Evolutionary conservation across 441 rosid species (phyloP).

Genomic region (Macaranga tanarius): DNA sequence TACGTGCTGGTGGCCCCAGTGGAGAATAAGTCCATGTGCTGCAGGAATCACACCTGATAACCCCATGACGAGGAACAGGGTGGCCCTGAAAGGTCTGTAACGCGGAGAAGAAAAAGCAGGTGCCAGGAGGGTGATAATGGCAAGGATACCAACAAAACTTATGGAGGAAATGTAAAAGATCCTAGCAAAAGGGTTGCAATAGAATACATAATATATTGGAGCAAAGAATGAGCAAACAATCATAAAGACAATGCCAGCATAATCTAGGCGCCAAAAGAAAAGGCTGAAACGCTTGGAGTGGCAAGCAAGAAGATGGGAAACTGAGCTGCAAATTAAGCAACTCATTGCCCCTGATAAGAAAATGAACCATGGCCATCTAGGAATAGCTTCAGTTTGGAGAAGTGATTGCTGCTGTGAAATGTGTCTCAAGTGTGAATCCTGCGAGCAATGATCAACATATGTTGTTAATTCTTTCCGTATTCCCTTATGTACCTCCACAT

Average conservation of each 20-base stretch:
- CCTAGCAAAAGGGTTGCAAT: conserved; percentile 55
- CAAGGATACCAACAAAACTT: conserved; percentile 53
- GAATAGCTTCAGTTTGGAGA: conserved; percentile 35
- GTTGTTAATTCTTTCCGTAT: background rate
- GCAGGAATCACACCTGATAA: conserved; percentile 80
- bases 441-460: conserved; percentile 22
- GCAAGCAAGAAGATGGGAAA: conserved; percentile 91
- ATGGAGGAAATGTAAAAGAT: conserved; percentile 64
- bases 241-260: conserved; percentile 90
- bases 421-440: conserved; percentile 50
- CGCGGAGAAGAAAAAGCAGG: conserved; percentile 58
- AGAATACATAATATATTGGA: conserved; percentile 79
- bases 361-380: conserved; percentile 87
- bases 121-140: conserved; percentile 69
- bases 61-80: conserved; percentile 74
- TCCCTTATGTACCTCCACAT: background rate
- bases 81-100: conserved; percentile 68
- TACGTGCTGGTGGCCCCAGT: conserved; percentile 66
- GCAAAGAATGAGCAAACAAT: conserved; percentile 80
- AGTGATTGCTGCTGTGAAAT: conserved; percentile 28
- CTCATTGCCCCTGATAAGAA: conserved; percentile 82
- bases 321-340: conserved; percentile 76
- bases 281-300: conserved; percentile 67
- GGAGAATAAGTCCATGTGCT: conserved; percentile 52
- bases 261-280: conserved; percentile 96